Base-by-base conservation (phyloP, 495 filamentous ascomycete species). In the Elaphomyces granulatus region DNA sequence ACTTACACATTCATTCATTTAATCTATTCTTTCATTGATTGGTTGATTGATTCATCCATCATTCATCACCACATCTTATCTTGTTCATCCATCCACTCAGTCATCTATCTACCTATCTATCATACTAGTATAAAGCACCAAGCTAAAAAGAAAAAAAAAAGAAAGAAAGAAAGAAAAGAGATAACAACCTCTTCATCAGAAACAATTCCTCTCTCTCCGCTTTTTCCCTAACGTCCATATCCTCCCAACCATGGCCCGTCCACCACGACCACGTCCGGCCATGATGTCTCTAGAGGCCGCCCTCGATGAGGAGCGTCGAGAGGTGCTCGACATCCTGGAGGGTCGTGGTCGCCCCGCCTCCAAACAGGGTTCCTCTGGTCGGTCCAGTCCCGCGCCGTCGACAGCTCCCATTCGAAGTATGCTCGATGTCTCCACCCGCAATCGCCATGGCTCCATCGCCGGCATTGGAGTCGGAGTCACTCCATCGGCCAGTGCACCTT, bases 291-390 rank as follows among this genome's bases (percentile, higher is more conserved):
- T 83, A 42, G 78, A 83, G 63, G 66, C 74, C 16, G 73, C 76
- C 38, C 64, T 83, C 34, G 79, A 84, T 50, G 75, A 84, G 58
- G 81, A 86, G 62, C 68, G 77, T 34, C 67, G 66, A 42, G 81
- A 81, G 59, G 71, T 85, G 32, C 63, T 84, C 47, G 73, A 70
- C 40, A 58, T 81, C 33, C 58, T 84, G 15, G 72, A 79, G 55
- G 55, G 61, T 10, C 53, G 34, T 12, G 12, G 23, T 28, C n/a
- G n/a, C n/a, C n/a, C n/a, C n/a, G n/a, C n/a, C n/a, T n/a, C n/a
- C n/a, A n/a, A n/a, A n/a, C n/a, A n/a, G n/a, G n/a, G n/a, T n/a
- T n/a, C n/a, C n/a, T 28, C 23, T 28, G 6, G 23, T 6, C 6
- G 23, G 12, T 28, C 23, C 6, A 28, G 23, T 28, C 23, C 23